Evolutionary conservation across 208 protist species (phyloP), one percentile per base, ranked within the genome.

Genomic region (Leishmania guyanensis): DNA sequence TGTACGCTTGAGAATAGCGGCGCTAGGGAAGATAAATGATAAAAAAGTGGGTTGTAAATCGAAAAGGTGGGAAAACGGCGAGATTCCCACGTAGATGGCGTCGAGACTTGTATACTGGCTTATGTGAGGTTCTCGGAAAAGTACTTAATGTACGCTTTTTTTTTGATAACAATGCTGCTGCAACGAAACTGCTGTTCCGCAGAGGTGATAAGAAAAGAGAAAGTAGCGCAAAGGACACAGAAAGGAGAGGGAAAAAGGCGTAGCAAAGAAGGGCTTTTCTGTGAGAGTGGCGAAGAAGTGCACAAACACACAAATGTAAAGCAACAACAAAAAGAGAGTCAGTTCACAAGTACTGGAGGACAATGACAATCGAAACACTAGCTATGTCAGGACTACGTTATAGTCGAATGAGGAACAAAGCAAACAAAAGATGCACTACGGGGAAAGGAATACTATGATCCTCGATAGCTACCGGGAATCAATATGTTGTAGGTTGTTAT

Each of bases 201-300:
- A 26, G 68, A 73, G 68, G 46, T 46, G 14, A 5, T 46, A 12
- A 9, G 22, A 53, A 33, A 22, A 9, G 58, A 80, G 26, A 64
- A 51, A 36, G 20, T 36, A 33, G 16, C n/a, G 29, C 36, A 33
- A 78, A 75, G 58, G 20, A 56, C 78, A 77, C 36, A 81, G 54
- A 80, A 46, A 83, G 56, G 83, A 48, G 58, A 78, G 54, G 81
- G 76, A 86, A 77, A 78, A 69, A 56, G 56, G 29, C 51, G 62
- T 56, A 16, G 70, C 56, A 50, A 26, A 75, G 65, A 79, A 20
- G 33, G 22, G n/a, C 12, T 12, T 3, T 39, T 14, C 33, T 33
- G 74, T 1, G 4, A 68, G 39, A 26, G 33, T 14, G n/a, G 14
- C 9, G 50, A 43, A 16, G 5, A 77, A 70, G 56, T 36, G 3